These are phyloP conservation scores for Kodamaea neixiangensis DNA, from an alignment of 805 yeast genomes.

Conservation along the genomic window DNA sequence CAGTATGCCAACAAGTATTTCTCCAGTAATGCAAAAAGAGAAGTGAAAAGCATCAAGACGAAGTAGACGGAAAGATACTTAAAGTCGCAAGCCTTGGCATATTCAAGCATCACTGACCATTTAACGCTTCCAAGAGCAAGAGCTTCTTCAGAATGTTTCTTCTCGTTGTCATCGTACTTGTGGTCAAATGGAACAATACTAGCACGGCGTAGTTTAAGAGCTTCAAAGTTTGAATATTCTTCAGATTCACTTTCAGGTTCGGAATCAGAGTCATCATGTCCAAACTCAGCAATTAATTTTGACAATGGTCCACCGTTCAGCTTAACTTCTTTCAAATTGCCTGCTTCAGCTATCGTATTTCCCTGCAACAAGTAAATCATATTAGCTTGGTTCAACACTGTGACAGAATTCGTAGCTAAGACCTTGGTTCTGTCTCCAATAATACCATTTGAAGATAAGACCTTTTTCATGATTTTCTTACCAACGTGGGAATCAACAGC, in stretches of 20 bases:
- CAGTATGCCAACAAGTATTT: constrained; percentile 35
- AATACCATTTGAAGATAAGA: constrained; percentile 49
- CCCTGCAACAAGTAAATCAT: constrained; percentile 59
- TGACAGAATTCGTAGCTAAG: constrained; percentile 58
- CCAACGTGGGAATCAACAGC: constrained; percentile 78
- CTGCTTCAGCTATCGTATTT: constrained; percentile 56
- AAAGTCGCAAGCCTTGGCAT: constrained; percentile 35
- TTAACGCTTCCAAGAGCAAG: constrained; percentile 29
- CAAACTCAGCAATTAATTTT: constrained; percentile 19
- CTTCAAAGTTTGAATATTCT: constrained; percentile 8
- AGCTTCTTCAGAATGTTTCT: constrained; percentile 17
- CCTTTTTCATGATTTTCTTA: constrained; percentile 51
- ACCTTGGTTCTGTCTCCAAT: constrained; percentile 54
- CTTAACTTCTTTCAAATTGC: constrained; percentile 54
- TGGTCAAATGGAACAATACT: constrained; percentile 28
- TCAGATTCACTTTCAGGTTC: constrained; percentile 1
- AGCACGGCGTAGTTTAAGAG: neutral
- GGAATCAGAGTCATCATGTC: constrained; percentile 20
- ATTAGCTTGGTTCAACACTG: constrained; percentile 58
- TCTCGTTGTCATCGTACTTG: constrained; percentile 17
- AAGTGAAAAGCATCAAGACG: constrained; percentile 21
- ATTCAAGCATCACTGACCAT: constrained; percentile 28
- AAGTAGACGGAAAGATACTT: constrained; percentile 26
- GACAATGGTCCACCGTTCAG: constrained; percentile 29
- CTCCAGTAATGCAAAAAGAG: constrained; percentile 23